These are phyloP conservation scores for Camillea tinctor DNA, from an alignment of 2,329 filamentous ascomycete genomes.

Conservation along the genomic window DNA sequence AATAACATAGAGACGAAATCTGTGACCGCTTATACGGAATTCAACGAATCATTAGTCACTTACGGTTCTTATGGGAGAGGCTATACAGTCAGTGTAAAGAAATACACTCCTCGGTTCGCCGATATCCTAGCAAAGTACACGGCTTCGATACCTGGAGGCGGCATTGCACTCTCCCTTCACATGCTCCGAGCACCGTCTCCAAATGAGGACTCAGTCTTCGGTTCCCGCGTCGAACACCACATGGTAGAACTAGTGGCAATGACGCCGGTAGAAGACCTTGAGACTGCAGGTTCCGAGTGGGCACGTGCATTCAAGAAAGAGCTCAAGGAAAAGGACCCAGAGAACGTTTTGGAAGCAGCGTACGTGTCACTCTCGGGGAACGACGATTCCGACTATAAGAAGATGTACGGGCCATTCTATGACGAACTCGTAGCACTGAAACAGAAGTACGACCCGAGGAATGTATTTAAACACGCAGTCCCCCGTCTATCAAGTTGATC, in stretches of 20 bases:
- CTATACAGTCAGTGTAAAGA: slow-evolving; percentile 22
- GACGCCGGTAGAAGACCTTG: slow-evolving; percentile 17
- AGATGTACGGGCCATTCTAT: slow-evolving; percentile 30
- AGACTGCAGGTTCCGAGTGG: slow-evolving; percentile 24
- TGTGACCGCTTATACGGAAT: slow-evolving; percentile 9
- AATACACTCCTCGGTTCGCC: slow-evolving; percentile 22
- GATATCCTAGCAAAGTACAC: slow-evolving; percentile 23
- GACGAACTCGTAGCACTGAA: slow-evolving; percentile 24
- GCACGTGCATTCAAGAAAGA: slow-evolving; percentile 10
- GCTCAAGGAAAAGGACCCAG: slow-evolving; percentile 19
- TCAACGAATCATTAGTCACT: slow-evolving; percentile 23
- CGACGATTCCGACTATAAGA: slow-evolving; percentile 24
- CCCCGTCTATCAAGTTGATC: slow-evolving; percentile 6
- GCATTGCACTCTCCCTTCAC: slow-evolving; percentile 29
- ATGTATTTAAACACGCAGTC: slow-evolving; percentile 31
- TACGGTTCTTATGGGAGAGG: slow-evolving; percentile 18
- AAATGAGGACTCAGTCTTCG: slow-evolving; percentile 26
- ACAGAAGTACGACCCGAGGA: slow-evolving; percentile 33
- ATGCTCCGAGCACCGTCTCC: slow-evolving; percentile 24
- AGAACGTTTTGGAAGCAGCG: slow-evolving; percentile 26
- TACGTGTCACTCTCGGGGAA: slow-evolving; percentile 33
- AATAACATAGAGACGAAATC: slow-evolving; percentile 14
- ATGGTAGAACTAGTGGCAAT: slow-evolving; percentile 35
- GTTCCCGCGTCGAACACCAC: slow-evolving; percentile 30
- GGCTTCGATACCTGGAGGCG: slow-evolving; percentile 15